Base-by-base conservation (phyloP, 2,329 filamentous ascomycete species). In the Xylaria digitata region DNA sequence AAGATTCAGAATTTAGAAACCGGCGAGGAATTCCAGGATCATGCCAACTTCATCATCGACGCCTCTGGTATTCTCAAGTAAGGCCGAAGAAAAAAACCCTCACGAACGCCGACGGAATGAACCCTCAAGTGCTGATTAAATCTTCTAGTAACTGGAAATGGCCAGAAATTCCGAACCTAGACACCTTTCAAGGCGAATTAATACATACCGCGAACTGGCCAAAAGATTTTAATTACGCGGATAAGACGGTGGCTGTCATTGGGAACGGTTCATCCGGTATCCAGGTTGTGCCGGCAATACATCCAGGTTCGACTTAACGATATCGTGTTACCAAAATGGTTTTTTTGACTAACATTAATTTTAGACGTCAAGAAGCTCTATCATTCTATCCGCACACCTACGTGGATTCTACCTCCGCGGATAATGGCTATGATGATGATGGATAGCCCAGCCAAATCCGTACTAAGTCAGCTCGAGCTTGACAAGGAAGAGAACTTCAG, bases 171-270 rank as follows among this genome's bases (percentile, higher is more conserved):
- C 75, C 82, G 0, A 82, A 82, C 0, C 73, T 86, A 2, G 71
- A 83, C 1, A 71, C 74, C 11, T 88, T 85, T 71, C 72, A 80
- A 49, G 86, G 86, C 8, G 74, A 80, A 0, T 69, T 86, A 6
- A 77, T 88, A 37, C 86, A 89, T 72, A 87, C 82, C 3, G 85
- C 86, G 1, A 78, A 77, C 17, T 89, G 86, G 85, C 83, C 84
- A 0, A 76, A 83, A 34, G 75, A 79, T 19, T 83, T 86, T 46
- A 81, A 86, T 56, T 80, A 81, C 63, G 73, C 78, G n/a, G 81
- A 80, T 65, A 88, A 87, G 73, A 80, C 78, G 0, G 82, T 88
- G 7, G 85, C 82, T 2, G 78, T 89, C n/a, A 86, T 89, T 56
- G 86, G 86, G 8, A 87, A 85, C 58, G 85, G 85, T 6, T 80